Base-by-base conservation (phyloP, 2,329 filamentous ascomycete species). In the Fusarium nanum region DNA sequence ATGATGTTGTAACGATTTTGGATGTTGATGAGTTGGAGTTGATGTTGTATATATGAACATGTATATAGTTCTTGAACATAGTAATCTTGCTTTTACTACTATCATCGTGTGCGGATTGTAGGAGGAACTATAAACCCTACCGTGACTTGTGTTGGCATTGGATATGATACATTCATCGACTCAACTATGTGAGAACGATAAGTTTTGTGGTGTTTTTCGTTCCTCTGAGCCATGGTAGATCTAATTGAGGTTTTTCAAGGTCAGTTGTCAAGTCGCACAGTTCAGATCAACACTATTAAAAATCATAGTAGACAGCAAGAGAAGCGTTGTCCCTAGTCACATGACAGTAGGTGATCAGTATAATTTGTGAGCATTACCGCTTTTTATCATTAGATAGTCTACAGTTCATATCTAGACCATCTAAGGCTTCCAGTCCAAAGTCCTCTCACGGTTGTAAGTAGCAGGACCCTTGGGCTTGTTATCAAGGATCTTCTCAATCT, bases 401-500 rank as follows among this genome's bases (percentile, higher is more conserved):
- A 46, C 16, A 50, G 1, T 50, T 23, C 28, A 37, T 66, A 37
- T 50, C 37, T 56, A 55, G 47, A 67, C 22, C 7, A 10, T 16
- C 14, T 28, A 53, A 42, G 49, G 49, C 49, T 53, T 53, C 49
- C 49, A 53, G 34, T 53, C 49, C 34, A 53, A 16, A 53, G 49
- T 53, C 47, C 72, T 73, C 25, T 74, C 72, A 14, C 72, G 72
- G 32, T 61, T 69, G 7, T 16, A 74, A 13, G 37, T 74, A 3
- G 50, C 40, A 16, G 60, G 53, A 23, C 57, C 49, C 18, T 54
- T 47, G 2, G 73, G 73, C 42, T 68, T 58, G 34, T 75, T 75
- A n/a, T 75, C 70, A 1, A 75, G 64, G 7, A 75, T 67, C 27
- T 32, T 61, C 58, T 75, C 73, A 48, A 75, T 75, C 59, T 75